Evolutionary conservation across 163 green algal genomes (phyloP).

Genomic region (Volvox carteri): DNA sequence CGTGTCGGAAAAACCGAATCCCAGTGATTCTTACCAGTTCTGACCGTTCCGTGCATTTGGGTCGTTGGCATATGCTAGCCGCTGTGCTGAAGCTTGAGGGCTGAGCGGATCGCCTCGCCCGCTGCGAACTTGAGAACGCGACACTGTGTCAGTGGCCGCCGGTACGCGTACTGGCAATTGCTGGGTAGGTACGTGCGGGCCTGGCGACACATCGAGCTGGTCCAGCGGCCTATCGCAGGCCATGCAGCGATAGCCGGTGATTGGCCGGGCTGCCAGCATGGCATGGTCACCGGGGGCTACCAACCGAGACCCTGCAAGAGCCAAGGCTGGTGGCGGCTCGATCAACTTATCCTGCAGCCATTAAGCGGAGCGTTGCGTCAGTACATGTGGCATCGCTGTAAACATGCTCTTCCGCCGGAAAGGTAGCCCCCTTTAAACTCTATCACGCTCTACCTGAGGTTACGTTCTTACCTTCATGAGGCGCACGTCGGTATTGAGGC

Average conservation of each 20-base stretch:
- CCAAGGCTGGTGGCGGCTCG: not conserved
- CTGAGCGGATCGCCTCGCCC: constrained; percentile 41
- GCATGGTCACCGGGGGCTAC: constrained; percentile 57
- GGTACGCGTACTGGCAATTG: constrained; percentile 55
- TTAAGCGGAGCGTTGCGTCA: not conserved
- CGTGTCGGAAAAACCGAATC: too few species aligned
- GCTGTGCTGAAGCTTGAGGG: constrained; percentile 29
- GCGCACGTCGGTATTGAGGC: constrained; percentile 53
- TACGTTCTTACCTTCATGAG: constrained; percentile 31
- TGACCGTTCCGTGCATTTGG: constrained; percentile 51
- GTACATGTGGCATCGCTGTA: too few species aligned
- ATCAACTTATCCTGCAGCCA: constrained; percentile 42
- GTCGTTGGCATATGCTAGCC: constrained; percentile 35
- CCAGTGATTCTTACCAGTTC: constrained; percentile 56
- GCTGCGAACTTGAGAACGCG: constrained; percentile 1
- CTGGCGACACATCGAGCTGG: constrained; percentile 60
- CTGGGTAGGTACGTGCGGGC: constrained; percentile 63
- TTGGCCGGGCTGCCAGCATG: constrained; percentile 63
- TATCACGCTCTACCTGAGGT: too few species aligned
- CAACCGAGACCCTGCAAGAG: not conserved
- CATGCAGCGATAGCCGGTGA: constrained; percentile 68
- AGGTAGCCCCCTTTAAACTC: too few species aligned
- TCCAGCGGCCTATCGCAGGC: constrained; percentile 69
- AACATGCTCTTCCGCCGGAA: too few species aligned
- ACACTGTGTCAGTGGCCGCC: not conserved